Conservation (phyloP, 305 asterid species). For the Nicotiana rustica region DNA sequence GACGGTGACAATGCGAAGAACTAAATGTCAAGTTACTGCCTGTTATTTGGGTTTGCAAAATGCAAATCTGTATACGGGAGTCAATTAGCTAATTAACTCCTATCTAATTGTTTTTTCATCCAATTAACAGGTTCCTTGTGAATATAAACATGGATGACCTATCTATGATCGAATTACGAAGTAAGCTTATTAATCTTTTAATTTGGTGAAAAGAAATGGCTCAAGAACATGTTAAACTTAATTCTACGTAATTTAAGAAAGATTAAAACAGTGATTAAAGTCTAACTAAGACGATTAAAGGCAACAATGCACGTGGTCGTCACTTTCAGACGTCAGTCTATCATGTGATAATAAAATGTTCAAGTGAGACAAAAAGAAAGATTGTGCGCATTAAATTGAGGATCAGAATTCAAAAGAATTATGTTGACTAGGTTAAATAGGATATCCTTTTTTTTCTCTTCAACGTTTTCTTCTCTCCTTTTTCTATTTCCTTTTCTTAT, state of each 20-base stretch:
- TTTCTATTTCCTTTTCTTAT: too few species aligned
- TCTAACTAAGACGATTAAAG: constrained; percentile 3
- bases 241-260: background rate
- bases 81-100: too few species aligned
- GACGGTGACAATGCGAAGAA: too few species aligned
- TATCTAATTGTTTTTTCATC: too few species aligned
- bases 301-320: background rate
- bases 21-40: too few species aligned
- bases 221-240: background rate
- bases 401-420: constrained; percentile 9
- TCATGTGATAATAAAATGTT: background rate
- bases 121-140: too few species aligned
- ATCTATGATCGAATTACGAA: background rate
- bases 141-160: too few species aligned
- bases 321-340: constrained; percentile 15
- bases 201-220: background rate
- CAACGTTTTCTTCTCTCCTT: background rate
- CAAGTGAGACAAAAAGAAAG: constrained; percentile 25
- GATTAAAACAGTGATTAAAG: constrained; percentile 10
- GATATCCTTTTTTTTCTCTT: background rate
- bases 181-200: background rate
- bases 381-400: constrained; percentile 23
- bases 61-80: too few species aligned
- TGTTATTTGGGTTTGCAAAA: too few species aligned
- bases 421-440: background rate